phyloP scores from a whole-genome alignment of 164 flowering plant genomes.

The Umbellularia californica region DNA sequence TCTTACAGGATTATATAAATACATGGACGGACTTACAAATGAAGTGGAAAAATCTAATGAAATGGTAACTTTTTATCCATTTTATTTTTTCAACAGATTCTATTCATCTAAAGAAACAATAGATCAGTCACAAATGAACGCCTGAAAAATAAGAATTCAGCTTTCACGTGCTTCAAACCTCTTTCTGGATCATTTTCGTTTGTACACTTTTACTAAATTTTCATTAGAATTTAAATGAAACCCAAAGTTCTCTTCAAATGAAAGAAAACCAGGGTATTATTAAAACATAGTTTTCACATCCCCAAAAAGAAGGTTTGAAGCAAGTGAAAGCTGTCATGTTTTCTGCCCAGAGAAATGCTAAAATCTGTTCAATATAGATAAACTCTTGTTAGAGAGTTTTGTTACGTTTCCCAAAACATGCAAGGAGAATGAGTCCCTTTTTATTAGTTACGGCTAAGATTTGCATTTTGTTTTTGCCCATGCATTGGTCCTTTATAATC shows the following conservation, averaged over 20 bases:
- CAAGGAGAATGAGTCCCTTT: too few relatives aligned
- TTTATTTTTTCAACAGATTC: neutral
- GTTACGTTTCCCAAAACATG: too few relatives aligned
- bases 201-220: neutral
- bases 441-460: too few relatives aligned
- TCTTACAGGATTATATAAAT: conserved; percentile 60
- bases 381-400: too few relatives aligned
- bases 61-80: conserved; percentile 43
- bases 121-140: neutral
- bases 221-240: neutral
- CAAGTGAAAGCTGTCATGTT: too few relatives aligned
- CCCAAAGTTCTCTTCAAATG: neutral
- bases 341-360: too few relatives aligned
- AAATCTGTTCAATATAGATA: too few relatives aligned
- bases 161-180: neutral
- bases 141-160: neutral
- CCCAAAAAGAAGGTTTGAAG: too few relatives aligned
- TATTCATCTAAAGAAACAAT: neutral
- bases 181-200: neutral
- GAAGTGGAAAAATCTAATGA: conserved; percentile 91
- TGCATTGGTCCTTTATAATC: too few relatives aligned
- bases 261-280: too few relatives aligned
- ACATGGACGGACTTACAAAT: conserved; percentile 68
- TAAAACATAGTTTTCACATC: too few relatives aligned
- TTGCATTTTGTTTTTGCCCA: too few relatives aligned